A percentile compares a stretch with the other conserved stretches of the same genome.
Conservation (phyloP, 2,329 filamentous ascomycete species). For the Metarhizium anisopliae region DNA sequence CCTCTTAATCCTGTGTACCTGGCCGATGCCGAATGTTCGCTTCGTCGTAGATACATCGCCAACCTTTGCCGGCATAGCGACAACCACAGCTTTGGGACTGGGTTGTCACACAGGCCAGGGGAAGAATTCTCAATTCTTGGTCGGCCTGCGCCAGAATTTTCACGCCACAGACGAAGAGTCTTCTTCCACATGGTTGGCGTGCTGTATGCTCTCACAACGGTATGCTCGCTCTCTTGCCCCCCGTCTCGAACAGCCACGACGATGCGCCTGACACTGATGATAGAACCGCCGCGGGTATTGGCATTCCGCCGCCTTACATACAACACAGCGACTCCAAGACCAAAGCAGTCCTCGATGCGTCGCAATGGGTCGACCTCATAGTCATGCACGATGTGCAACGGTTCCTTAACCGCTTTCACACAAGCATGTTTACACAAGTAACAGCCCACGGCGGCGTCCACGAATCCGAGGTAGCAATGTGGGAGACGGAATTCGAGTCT, state of each 20-base stretch:
- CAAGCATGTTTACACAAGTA: constrained; percentile 37
- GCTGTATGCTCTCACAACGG: constrained; percentile 43
- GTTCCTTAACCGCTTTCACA: constrained; percentile 40
- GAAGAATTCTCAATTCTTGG: constrained; percentile 37
- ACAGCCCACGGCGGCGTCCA: constrained; percentile 37
- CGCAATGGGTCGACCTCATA: constrained; percentile 34
- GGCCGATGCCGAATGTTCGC: constrained; percentile 41
- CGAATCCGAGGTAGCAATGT: constrained; percentile 34
- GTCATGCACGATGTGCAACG: constrained; percentile 38
- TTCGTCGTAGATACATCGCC: constrained; percentile 42
- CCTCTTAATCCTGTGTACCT: constrained; percentile 40
- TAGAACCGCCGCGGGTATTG: constrained; percentile 32
- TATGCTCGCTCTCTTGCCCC: constrained; percentile 12
- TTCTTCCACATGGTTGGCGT: constrained; percentile 42
- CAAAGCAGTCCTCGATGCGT: constrained; percentile 26
- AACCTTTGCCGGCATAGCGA: constrained; percentile 35
- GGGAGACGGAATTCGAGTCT: constrained; percentile 45
- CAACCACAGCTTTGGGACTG: constrained; percentile 38
- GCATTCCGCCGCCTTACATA: constrained; percentile 40
- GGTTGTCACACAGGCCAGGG: constrained; percentile 45
- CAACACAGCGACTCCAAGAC: constrained; percentile 39
- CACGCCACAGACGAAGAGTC: constrained; percentile 42
- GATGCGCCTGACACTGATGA: neutral
- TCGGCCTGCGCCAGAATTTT: constrained; percentile 32
- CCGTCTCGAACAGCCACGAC: neutral